These are phyloP conservation scores for Solanum hybrid DNA, from an alignment of 305 asterid genomes.

Conservation along the genomic window DNA sequence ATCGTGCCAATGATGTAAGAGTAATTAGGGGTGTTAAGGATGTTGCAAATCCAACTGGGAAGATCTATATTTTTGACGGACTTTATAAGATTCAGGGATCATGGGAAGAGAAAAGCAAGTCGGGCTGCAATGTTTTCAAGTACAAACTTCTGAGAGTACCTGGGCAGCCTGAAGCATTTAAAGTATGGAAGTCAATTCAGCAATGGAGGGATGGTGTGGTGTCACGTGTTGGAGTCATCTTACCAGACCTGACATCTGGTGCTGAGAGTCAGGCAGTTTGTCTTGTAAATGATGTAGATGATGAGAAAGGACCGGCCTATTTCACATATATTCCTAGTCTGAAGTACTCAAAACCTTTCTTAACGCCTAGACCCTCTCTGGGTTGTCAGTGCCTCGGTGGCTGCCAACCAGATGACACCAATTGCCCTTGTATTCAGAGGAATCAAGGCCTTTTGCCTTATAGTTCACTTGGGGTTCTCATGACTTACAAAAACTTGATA, in stretches of 20 bases:
- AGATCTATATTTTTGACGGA: constrained; percentile 77
- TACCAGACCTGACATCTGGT: constrained; percentile 75
- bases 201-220: constrained; percentile 72
- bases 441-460: constrained; percentile 58
- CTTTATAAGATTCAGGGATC: constrained; percentile 65
- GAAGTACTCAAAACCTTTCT: constrained; percentile 45
- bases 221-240: constrained; percentile 47
- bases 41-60: constrained; percentile 28
- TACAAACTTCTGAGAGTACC: constrained; percentile 68
- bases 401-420: constrained; percentile 61
- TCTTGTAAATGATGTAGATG: constrained; percentile 79
- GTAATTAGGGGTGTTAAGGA: constrained; percentile 79
- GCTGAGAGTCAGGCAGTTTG: constrained; percentile 63
- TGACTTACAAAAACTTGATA: constrained; percentile 41
- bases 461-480: constrained; percentile 49
- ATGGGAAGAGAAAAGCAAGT: constrained; percentile 58
- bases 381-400: constrained; percentile 72
- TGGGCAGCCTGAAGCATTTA: constrained; percentile 72
- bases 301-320: constrained; percentile 75
- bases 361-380: constrained; percentile 23
- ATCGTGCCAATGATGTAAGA: constrained; percentile 78
- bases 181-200: constrained; percentile 70
- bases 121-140: constrained; percentile 68
- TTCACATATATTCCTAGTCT: constrained; percentile 58
- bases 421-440: constrained; percentile 54